phyloP scores from a whole-genome alignment of 305 asterid species.

The Fraxinus paxiana region DNA sequence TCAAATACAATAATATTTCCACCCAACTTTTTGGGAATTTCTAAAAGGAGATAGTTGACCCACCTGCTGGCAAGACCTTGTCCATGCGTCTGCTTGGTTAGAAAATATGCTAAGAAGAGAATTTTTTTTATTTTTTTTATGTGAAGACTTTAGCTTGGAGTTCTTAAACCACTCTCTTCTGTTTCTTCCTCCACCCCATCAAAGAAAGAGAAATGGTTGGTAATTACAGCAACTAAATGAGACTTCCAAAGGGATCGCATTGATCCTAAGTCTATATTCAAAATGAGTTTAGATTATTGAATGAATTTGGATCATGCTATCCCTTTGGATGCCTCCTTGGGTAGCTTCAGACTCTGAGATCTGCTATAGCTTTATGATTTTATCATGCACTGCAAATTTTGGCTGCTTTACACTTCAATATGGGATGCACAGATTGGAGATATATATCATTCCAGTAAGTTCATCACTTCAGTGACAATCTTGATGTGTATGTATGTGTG shows the following conservation, averaged over 20 bases:
- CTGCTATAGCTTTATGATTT: not conserved
- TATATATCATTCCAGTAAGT: not conserved
- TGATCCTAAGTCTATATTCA: slow-evolving; percentile 44
- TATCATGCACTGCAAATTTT: not conserved
- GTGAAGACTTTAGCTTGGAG: not conserved
- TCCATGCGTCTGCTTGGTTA: not conserved
- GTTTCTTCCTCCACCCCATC: not conserved
- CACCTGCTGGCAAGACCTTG: not conserved
- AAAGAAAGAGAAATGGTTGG: not conserved
- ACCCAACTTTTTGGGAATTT: not conserved
- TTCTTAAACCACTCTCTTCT: not conserved
- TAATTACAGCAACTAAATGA: slow-evolving; percentile 50
- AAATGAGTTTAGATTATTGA: not conserved
- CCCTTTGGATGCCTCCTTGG: slow-evolving; percentile 40
- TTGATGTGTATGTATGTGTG: not conserved
- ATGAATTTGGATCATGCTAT: slow-evolving; percentile 29
- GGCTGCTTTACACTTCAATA: not conserved
- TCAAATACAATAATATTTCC: not conserved
- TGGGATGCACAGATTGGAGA: not conserved
- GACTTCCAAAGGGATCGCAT: slow-evolving; percentile 99
- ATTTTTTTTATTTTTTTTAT: not conserved
- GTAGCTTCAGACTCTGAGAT: not conserved
- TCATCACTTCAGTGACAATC: not conserved
- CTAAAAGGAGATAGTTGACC: not conserved
- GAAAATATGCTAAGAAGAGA: not conserved